phyloP scores from a whole-genome alignment of 2,329 filamentous ascomycete genomes.

The Pyricularia sp. region DNA sequence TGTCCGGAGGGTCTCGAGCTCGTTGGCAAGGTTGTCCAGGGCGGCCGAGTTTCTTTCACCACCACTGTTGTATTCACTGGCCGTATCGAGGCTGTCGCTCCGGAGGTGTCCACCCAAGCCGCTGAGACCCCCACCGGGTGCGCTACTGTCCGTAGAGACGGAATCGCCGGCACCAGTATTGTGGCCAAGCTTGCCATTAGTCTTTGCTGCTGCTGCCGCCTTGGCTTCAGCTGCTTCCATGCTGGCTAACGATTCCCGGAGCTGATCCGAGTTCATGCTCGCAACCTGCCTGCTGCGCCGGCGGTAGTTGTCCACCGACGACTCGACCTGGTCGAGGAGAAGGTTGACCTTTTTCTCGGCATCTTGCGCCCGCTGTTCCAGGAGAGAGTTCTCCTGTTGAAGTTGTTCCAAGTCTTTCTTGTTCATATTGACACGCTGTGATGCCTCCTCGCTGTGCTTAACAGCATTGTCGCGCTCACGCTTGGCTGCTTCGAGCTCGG shows the following conservation, averaged over 20 bases:
- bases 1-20: slow-evolving; percentile 77
- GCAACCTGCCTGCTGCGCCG: slow-evolving; percentile 52
- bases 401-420: slow-evolving; percentile 66
- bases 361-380: slow-evolving; percentile 76
- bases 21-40: slow-evolving; percentile 79
- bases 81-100: slow-evolving; percentile 41
- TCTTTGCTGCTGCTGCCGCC: slow-evolving; percentile 18
- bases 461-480: slow-evolving; percentile 57
- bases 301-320: slow-evolving; percentile 87
- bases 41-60: slow-evolving; percentile 50
- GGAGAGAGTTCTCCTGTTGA: slow-evolving; percentile 64
- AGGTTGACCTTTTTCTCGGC: slow-evolving; percentile 89
- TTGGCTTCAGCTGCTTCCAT: slow-evolving; percentile 9
- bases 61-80: slow-evolving; percentile 43
- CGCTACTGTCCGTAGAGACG: neutral
- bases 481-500: slow-evolving; percentile 53
- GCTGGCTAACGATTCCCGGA: slow-evolving; percentile 18
- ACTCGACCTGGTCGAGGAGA: slow-evolving; percentile 86
- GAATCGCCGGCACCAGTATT: slow-evolving; percentile 10
- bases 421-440: slow-evolving; percentile 43
- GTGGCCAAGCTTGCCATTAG: slow-evolving; percentile 14
- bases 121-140: neutral
- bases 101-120: slow-evolving; percentile 26
- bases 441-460: slow-evolving; percentile 37
- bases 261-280: slow-evolving; percentile 38